These are phyloP conservation scores for Chrysoporthe cubensis DNA, from an alignment of 2,329 filamentous ascomycete species.

Conservation along the genomic window DNA sequence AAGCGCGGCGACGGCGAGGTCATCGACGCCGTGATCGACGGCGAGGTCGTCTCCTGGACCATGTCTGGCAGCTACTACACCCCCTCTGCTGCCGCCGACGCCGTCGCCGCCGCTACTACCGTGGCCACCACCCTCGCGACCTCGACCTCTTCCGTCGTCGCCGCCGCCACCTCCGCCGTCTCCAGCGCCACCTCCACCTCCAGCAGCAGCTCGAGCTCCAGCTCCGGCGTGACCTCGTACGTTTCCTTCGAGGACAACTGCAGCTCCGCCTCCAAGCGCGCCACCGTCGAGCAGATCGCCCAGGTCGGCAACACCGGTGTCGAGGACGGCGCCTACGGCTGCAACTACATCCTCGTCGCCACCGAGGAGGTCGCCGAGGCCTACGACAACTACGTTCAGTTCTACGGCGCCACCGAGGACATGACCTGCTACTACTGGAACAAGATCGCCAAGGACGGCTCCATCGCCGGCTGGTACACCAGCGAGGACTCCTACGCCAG, in stretches of 20 bases:
- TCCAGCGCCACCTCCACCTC: constrained; percentile 24
- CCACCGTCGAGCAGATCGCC: constrained; percentile 50
- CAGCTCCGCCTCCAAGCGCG: constrained; percentile 40
- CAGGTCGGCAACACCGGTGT: constrained; percentile 53
- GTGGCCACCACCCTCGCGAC: constrained; percentile 12
- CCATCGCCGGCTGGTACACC: constrained; percentile 53
- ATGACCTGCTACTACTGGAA: constrained; percentile 51
- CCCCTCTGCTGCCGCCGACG: constrained; percentile 18
- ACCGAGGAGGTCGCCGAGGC: constrained; percentile 39
- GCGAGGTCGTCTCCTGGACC: constrained; percentile 36
- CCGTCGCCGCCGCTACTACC: constrained; percentile 10
- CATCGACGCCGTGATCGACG: constrained; percentile 35
- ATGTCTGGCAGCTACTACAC: constrained; percentile 28
- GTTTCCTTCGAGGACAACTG: constrained; percentile 42
- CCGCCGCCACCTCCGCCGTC: constrained; percentile 15
- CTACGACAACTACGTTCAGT: constrained; percentile 40
- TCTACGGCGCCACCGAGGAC: constrained; percentile 32
- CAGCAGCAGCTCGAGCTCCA: constrained; percentile 49
- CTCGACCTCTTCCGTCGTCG: background rate
- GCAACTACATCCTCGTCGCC: constrained; percentile 55
- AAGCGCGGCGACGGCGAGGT: constrained; percentile 31
- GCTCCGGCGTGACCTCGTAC: constrained; percentile 29
- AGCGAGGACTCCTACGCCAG: constrained; percentile 41
- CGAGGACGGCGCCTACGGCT: constrained; percentile 45
- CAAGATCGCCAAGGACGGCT: constrained; percentile 53